Evolutionary conservation across 2,329 filamentous ascomycete species (phyloP).

Genomic region (Rhynchosporium graminicola): DNA sequence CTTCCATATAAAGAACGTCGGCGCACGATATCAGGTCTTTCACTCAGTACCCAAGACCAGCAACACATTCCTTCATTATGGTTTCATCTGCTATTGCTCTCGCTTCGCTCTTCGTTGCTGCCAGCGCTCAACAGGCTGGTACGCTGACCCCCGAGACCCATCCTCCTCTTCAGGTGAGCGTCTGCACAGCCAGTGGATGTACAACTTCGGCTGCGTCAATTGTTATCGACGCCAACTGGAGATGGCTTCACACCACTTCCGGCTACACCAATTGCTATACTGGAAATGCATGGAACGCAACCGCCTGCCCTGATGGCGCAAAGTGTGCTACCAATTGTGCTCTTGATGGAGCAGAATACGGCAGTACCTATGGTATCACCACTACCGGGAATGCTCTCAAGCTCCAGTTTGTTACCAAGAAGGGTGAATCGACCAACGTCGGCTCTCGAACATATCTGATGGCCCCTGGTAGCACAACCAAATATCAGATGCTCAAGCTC

Average conservation of each 20-base stretch:
- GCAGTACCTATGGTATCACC: conserved; percentile 55
- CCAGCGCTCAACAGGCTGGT: conserved; percentile 51
- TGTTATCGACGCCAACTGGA: conserved; percentile 59
- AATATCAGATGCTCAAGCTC: conserved; percentile 67
- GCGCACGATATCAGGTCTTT: conserved; percentile 12
- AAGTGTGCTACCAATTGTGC: conserved; percentile 54
- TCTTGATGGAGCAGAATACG: conserved; percentile 56
- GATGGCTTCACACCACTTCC: conserved; percentile 54
- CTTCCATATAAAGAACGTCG: conserved; percentile 32
- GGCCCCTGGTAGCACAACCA: conserved; percentile 52
- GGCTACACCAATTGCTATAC: conserved; percentile 47
- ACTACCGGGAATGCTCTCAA: conserved; percentile 54
- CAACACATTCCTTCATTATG: conserved; percentile 33
- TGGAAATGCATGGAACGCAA: conserved; percentile 47
- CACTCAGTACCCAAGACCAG: conserved; percentile 23
- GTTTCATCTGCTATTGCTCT: conserved; percentile 43
- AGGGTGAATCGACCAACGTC: conserved; percentile 44
- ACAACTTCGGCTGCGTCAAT: conserved; percentile 50
- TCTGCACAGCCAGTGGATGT: conserved; percentile 52
- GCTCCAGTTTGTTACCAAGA: conserved; percentile 59
- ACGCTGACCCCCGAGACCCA: conserved; percentile 51
- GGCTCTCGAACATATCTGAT: conserved; percentile 66
- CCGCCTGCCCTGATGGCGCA: conserved; percentile 47
- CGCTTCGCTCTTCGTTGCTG: conserved; percentile 47
- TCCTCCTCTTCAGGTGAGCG: conserved; percentile 53